Percentiles rank a stretch among this genome's conserved stretches.
These are phyloP conservation scores for Blastobotrys attinorum DNA, from an alignment of 805 yeast species.

Conservation along the genomic window DNA sequence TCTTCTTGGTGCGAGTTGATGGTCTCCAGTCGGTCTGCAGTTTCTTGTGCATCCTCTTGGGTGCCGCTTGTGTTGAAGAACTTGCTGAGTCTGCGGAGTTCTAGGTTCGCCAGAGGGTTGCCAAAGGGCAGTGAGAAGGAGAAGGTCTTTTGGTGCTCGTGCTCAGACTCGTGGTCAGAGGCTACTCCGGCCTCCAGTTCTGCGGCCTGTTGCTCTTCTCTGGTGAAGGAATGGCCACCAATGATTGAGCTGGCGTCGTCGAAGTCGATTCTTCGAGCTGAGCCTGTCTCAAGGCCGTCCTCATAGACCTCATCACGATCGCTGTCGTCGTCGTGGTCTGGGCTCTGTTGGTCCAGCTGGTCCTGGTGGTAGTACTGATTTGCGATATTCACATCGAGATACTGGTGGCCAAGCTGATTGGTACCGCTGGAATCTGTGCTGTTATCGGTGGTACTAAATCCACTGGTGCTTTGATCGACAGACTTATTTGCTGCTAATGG, in stretches of 20 bases:
- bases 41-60: slow-evolving; percentile 1
- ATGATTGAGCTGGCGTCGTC: slow-evolving; percentile 17
- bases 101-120: slow-evolving; percentile 31
- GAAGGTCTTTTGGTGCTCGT: slow-evolving; percentile 14
- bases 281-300: too few relatives aligned
- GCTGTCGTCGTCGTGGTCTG: neutral
- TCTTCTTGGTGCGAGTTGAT: slow-evolving; percentile 60
- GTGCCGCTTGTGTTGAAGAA: slow-evolving; percentile 2
- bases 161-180: neutral
- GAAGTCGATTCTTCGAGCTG: slow-evolving; percentile 3
- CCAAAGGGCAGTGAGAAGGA: slow-evolving; percentile 53
- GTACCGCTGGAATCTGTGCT: too few relatives aligned
- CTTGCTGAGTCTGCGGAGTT: slow-evolving; percentile 14
- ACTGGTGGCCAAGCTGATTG: too few relatives aligned
- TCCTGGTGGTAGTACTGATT: too few relatives aligned
- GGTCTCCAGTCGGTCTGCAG: slow-evolving; percentile 10
- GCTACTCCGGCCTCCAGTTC: slow-evolving; percentile 11
- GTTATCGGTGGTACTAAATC: too few relatives aligned
- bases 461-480: too few relatives aligned
- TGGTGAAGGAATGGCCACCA: slow-evolving; percentile 12
- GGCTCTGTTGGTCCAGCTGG: too few relatives aligned
- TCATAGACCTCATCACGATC: neutral
- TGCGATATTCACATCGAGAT: too few relatives aligned
- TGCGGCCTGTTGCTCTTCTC: neutral
- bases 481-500: too few relatives aligned